Conservation (phyloP, 1,139 yeast genomes). For the Yarrowia galli region DNA sequence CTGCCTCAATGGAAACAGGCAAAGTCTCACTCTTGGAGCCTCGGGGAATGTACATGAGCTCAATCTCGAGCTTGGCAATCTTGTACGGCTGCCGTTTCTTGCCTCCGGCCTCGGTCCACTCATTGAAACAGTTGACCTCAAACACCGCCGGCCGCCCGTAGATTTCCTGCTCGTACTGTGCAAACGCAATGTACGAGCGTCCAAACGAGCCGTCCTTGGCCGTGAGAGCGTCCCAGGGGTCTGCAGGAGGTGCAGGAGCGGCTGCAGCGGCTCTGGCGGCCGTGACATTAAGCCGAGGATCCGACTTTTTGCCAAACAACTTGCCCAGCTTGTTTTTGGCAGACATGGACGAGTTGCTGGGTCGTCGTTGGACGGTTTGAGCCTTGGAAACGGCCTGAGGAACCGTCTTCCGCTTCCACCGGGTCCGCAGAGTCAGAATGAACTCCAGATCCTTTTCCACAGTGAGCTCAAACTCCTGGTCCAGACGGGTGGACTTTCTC, state of each 20-base stretch:
- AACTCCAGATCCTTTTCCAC: slow-evolving; percentile 72
- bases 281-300: slow-evolving; percentile 28
- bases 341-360: slow-evolving; percentile 31
- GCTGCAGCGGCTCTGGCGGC: not conserved
- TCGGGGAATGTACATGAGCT: slow-evolving; percentile 74
- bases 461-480: slow-evolving; percentile 85
- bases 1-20: slow-evolving; percentile 62
- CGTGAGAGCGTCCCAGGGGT: slow-evolving; percentile 50
- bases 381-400: not conserved
- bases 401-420: slow-evolving; percentile 52
- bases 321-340: slow-evolving; percentile 36
- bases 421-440: slow-evolving; percentile 73
- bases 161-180: slow-evolving; percentile 62
- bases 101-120: slow-evolving; percentile 67
- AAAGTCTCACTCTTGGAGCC: slow-evolving; percentile 57
- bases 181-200: slow-evolving; percentile 70
- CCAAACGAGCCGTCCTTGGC: slow-evolving; percentile 93
- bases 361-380: slow-evolving; percentile 19
- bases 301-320: slow-evolving; percentile 36
- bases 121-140: slow-evolving; percentile 72
- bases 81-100: slow-evolving; percentile 59
- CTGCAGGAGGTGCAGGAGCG: slow-evolving; percentile 14
- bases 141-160: slow-evolving; percentile 62
- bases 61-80: slow-evolving; percentile 69
- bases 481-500: slow-evolving; percentile 57